Percentiles rank a stretch among this genome's conserved stretches.
phyloP scores from a whole-genome alignment of 805 yeast genomes.

The Nakazawaea holstii region DNA sequence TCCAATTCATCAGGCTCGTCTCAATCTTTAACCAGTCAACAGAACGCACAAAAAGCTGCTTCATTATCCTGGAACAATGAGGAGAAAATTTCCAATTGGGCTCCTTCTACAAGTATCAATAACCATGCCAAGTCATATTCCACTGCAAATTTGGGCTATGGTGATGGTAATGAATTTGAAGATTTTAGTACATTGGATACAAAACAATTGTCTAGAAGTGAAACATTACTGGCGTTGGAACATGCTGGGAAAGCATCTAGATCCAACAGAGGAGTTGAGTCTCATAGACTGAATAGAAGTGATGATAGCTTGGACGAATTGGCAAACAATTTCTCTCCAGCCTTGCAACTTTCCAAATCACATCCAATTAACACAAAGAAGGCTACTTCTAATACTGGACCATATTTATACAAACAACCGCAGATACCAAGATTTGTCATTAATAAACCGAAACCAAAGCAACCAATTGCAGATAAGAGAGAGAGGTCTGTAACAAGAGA shows the following conservation, averaged over 20 bases:
- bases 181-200: slow-evolving; percentile 15
- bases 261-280: slow-evolving; percentile 12
- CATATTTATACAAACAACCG: slow-evolving; percentile 13
- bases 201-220: slow-evolving; percentile 19
- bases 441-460: slow-evolving; percentile 7
- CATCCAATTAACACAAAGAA: slow-evolving; percentile 2
- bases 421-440: slow-evolving; percentile 11
- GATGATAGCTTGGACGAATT: slow-evolving; percentile 4
- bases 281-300: background rate
- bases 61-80: slow-evolving; percentile 19
- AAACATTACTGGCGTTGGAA: slow-evolving; percentile 22
- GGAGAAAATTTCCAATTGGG: slow-evolving; percentile 23
- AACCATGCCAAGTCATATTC: slow-evolving; percentile 20
- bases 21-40: background rate
- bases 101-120: slow-evolving; percentile 26
- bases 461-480: background rate
- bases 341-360: slow-evolving; percentile 3
- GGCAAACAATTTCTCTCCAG: background rate
- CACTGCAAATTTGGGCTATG: slow-evolving; percentile 15
- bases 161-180: slow-evolving; percentile 11
- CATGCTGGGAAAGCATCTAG: slow-evolving; percentile 19
- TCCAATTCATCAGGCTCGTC: no score
- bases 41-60: slow-evolving; percentile 29
- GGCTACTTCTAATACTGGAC: slow-evolving; percentile 7
- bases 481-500: slow-evolving; percentile 6